These are phyloP conservation scores for Fusarium abutilonis DNA, from an alignment of 2,329 filamentous ascomycete genomes.

Conservation along the genomic window DNA sequence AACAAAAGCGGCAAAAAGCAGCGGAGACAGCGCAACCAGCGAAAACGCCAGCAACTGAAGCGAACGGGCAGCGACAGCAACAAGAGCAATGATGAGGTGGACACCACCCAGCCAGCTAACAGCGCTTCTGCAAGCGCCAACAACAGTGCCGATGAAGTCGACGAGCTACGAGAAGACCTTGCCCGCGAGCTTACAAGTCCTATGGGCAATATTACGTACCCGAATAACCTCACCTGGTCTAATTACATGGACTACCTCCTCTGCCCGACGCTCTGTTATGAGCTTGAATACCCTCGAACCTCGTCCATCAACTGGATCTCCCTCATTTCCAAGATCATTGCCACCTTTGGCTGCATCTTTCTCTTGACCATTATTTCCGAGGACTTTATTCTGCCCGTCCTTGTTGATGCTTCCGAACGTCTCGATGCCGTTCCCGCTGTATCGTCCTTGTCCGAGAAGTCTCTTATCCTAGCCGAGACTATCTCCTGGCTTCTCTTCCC, in stretches of 20 bases:
- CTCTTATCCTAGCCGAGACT: constrained; percentile 85
- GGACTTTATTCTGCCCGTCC: constrained; percentile 92
- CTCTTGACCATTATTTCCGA: constrained; percentile 90
- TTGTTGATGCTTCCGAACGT: constrained; percentile 72
- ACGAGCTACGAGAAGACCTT: constrained; percentile 82
- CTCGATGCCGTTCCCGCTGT: constrained; percentile 56
- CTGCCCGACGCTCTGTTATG: constrained; percentile 96
- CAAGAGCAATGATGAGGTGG: constrained; percentile 45
- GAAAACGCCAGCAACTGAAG: constrained; percentile 27
- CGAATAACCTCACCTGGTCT: constrained; percentile 80
- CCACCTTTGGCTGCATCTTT: constrained; percentile 96
- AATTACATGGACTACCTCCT: constrained; percentile 91
- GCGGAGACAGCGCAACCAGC: constrained; percentile 34
- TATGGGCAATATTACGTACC: constrained; percentile 89
- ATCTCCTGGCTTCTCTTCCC: constrained; percentile 93
- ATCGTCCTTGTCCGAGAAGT: constrained; percentile 67
- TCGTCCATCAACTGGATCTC: constrained; percentile 79
- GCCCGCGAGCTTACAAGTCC: constrained; percentile 92
- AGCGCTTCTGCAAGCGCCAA: constrained; percentile 36
- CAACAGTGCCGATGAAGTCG: constrained; percentile 61
- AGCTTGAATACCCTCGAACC: constrained; percentile 92
- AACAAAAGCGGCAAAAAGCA: constrained; percentile 39
- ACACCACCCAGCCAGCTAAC: constrained; percentile 8
- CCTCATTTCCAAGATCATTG: constrained; percentile 84
- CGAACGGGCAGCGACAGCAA: constrained; percentile 34